Base-by-base conservation (phyloP, 306 rosid genomes). In the Acacia crassicarpa region DNA sequence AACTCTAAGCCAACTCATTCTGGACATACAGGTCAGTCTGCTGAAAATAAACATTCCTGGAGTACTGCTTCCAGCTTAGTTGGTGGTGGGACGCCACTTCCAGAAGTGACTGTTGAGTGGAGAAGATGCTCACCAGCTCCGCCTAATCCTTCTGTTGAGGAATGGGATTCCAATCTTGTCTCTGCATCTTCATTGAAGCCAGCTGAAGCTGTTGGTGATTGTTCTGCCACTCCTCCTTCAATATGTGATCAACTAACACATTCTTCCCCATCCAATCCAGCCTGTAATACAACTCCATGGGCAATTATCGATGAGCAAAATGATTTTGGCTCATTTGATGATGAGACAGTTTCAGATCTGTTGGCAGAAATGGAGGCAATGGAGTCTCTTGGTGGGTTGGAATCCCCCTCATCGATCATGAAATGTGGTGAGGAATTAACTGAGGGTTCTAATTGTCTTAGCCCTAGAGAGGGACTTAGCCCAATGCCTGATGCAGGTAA, bases 341-440 rank as follows among this genome's bases (percentile, higher is more conserved):
- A 93, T 75, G 97, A 93, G 77, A 92, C 99, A 45, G 97, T 96
- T 79, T 96, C 99, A 35, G 99, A 96, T 88, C 90, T 96, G 79
- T 85, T 96, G 89, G 99, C 99, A 17, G 99, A 96, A 87, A 98
- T 94, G 32, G 98, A 96, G 84, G 99, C 99, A 40, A 93, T 96
- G 99, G 99, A 91, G 83, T 85, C 97, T 76, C 89, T 92, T 53
- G 90, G 89, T 71, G 91, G 92, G 74, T 83, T 96, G 91, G 94
- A 95, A 81, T 92, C 94, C 84, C 81, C 98, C 72, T 88, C 92
- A 23, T 89, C 95, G 23, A 91, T 85, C 67, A 88, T 87, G 88
- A 89, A 89, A 49, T 89, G 94, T 72, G 86, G 89, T n/a, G 92
- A 85, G 67, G 94, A 78, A 49, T 74, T 93, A 81, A 83, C 89